Evolutionary conservation across 2,329 filamentous ascomycete species (phyloP).

Genomic region (Fusarium abutilonis): DNA sequence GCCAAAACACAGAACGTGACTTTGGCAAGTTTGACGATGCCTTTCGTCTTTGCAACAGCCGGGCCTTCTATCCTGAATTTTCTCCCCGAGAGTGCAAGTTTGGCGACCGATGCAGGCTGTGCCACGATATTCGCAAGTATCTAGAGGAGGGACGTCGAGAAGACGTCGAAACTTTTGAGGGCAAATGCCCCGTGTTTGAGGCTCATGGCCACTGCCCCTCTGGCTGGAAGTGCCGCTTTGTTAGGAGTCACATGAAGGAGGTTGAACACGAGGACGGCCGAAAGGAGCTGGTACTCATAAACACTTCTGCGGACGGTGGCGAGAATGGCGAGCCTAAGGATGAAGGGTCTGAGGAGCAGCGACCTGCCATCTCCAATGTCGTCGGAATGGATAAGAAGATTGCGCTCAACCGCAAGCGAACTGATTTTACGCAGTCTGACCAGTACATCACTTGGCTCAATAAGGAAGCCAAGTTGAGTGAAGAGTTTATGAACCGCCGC

Average conservation of each 20-base stretch:
- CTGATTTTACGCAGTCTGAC: conserved; percentile 77
- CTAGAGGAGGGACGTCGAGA: conserved; percentile 81
- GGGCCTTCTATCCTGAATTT: conserved; percentile 79
- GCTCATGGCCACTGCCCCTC: conserved; percentile 78
- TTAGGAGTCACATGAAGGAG: conserved; percentile 86
- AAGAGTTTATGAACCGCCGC: conserved; percentile 54
- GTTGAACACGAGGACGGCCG: conserved; percentile 79
- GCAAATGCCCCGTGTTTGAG: conserved; percentile 84
- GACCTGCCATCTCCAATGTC: conserved; percentile 77
- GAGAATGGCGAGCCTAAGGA: conserved; percentile 47
- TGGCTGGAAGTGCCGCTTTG: conserved; percentile 96
- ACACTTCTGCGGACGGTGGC: conserved; percentile 43
- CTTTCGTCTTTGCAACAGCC: conserved; percentile 79
- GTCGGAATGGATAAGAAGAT: conserved; percentile 77
- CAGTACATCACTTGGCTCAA: conserved; percentile 82
- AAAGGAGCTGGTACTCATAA: conserved; percentile 79
- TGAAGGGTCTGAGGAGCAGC: conserved; percentile 61
- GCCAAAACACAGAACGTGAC: conserved; percentile 82
- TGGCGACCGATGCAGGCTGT: conserved; percentile 81
- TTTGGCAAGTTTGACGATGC: conserved; percentile 85
- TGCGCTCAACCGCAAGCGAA: conserved; percentile 76
- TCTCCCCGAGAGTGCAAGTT: conserved; percentile 80
- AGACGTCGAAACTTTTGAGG: conserved; percentile 79
- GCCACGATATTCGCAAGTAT: conserved; percentile 88
- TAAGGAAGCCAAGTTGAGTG: conserved; percentile 60